Base-by-base conservation (phyloP, 306 rosid genomes). In the Datisca glomerata region DNA sequence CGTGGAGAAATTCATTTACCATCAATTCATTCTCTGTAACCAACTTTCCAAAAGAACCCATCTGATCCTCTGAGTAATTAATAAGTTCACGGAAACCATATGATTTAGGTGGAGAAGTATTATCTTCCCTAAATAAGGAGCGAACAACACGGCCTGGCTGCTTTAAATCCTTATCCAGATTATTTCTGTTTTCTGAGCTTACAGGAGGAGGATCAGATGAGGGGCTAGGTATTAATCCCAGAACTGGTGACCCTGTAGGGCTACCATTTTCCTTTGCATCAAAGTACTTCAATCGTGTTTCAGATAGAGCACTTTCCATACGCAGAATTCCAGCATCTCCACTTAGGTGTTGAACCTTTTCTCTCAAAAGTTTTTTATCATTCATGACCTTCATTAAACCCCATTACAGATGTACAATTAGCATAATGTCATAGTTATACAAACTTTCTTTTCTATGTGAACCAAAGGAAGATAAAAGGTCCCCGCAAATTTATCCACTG, bases 281-380 rank as follows among this genome's bases (percentile, higher is more conserved):
- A 27, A 70, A 70, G 78, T 70, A 77, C 44, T 69, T 74, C 23
- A 76, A 74, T 66, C 98, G 72, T 46, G 98, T 77, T 66, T 80
- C 91, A 52, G 86, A 83, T 33, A 89, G 51, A 47, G 93, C 95
- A 55, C 42, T 53, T 45, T 75, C 72, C 95, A 89, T 80, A 21
- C 85, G 89, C 75, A 65, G 77, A 47, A 83, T 68, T 65, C 98
- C 98, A 35, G 86, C 81, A 64, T 80, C 78, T 43, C 98, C 97
- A 70, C 93, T 66, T 25, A 89, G 64, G 51, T 84, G 85, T 36
- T 55, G 74, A 46, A 89, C 91, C 51, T 80, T 89, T 47, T 89
- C 98, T 61, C 85, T 72, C 68, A 89, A 31, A 46, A 89, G 81
- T 40, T 46, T 70, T 50, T 84, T 83, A 68, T 84, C 95, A 60